Base-by-base conservation (phyloP, 1,139 yeast species). In the Suhomyces coccinellae region DNA sequence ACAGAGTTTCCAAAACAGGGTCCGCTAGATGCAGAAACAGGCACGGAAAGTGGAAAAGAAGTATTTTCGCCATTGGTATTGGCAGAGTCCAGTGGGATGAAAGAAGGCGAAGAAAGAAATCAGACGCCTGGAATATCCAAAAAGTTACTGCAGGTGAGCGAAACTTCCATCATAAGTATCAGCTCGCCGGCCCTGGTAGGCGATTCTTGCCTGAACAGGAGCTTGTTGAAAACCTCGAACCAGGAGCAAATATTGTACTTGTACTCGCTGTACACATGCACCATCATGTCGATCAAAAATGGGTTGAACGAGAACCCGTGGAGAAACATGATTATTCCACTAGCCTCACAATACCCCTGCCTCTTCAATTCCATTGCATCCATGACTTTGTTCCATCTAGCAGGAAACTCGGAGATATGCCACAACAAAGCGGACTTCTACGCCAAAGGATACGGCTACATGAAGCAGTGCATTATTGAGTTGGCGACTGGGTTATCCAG, bases 261-360 rank as follows among this genome's bases (percentile, higher is more conserved):
- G 30, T 71, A 64, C 47, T 61, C 69, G 4, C 62, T 73, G 42
- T 78, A 79, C 56, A 82, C 87, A 0, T 80, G 85, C 45, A 76
- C 79, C 10, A 80, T 83, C 41, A 73, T 83, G 77, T 79, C 85
- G 2, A 79, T 83, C 41, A 81, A 79, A 52, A 79, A 80, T 52
- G 87, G 86, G 0, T 79, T 80, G 0, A 65, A 75, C 6, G 87
- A 82, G 50, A 83, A 83, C 53, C 88, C 87, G 5, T 83, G 89
- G 88, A 65, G 85, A 43, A 72, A 75, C n/a, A 59, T 75, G 37
- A 63, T 82, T 40, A 63, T 82, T 54, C 87, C 88, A 0, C 59
- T 80, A 42, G 82, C 86, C 0, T 56, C 66, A 6, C 66, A 71
- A 37, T 75, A 80, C 53, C 71, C 82, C 0, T 84, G 82, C 17